Evolutionary conservation across 1,139 yeast genomes (phyloP).

Genomic region (Saccharomyces hybrid): DNA sequence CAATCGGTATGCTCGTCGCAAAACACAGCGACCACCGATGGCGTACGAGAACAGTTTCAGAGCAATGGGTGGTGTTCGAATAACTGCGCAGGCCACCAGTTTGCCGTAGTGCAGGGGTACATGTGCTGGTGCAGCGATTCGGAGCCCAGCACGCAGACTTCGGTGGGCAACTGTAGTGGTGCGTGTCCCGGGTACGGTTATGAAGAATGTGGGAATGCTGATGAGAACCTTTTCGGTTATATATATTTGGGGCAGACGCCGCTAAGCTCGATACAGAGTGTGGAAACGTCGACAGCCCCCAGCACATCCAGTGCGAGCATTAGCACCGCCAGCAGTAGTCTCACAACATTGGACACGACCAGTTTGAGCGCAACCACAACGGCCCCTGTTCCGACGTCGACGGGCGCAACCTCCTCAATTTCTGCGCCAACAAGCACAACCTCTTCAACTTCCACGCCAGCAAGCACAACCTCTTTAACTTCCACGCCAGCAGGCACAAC

Average conservation of each 20-base stretch:
- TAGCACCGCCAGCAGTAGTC: background rate
- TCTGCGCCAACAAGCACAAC: background rate
- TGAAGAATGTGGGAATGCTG: conserved; percentile 18
- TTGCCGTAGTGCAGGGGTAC: conserved; percentile 19
- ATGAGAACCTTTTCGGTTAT: conserved; percentile 15
- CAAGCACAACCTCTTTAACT: conserved; percentile 1
- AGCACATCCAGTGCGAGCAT: background rate
- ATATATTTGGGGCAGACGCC: conserved; percentile 10
- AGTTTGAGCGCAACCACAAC: conserved; percentile 6
- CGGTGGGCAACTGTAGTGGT: conserved; percentile 13
- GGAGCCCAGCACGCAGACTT: conserved; percentile 8
- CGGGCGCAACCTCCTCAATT: background rate
- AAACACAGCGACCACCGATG: conserved; percentile 10
- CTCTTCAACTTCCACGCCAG: background rate
- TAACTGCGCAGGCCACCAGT: conserved; percentile 13
- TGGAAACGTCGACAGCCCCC: background rate
- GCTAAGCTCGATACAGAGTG: conserved; percentile 2
- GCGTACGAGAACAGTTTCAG: conserved; percentile 10
- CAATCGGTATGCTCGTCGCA: conserved; percentile 13
- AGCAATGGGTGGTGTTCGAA: conserved; percentile 20
- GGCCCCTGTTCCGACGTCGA: background rate
- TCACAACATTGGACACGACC: background rate
- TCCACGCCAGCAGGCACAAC: background rate
- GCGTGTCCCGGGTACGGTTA: conserved; percentile 20
- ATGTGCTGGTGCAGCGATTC: conserved; percentile 22